Evolutionary conservation across 2,329 filamentous ascomycete genomes (phyloP).

Genomic region (Cladobotryum protrusum): DNA sequence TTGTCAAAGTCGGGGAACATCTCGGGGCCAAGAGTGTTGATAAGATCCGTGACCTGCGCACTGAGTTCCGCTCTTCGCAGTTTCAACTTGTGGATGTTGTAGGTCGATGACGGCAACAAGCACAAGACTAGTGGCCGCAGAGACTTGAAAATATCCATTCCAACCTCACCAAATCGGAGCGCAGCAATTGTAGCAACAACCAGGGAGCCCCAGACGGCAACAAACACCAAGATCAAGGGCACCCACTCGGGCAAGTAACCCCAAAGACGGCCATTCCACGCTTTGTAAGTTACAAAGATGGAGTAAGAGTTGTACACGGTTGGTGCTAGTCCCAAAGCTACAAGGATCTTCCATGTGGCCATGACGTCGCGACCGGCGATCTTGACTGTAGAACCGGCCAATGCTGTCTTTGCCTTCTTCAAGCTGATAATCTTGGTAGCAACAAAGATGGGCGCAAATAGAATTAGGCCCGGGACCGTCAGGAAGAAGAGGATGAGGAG

Average conservation of each 20-base stretch:
- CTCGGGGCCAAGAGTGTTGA: conserved; percentile 92
- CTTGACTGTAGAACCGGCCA: conserved; percentile 83
- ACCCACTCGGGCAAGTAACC: conserved; percentile 77
- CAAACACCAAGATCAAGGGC: conserved; percentile 69
- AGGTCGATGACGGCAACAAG: conserved; percentile 76
- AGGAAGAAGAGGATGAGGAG: conserved; percentile 69
- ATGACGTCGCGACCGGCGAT: conserved; percentile 84
- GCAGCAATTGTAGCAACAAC: conserved; percentile 86
- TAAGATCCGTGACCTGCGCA: conserved; percentile 77
- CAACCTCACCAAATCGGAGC: conserved; percentile 91
- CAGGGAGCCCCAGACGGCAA: conserved; percentile 73
- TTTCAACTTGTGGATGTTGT: conserved; percentile 74
- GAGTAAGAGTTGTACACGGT: conserved; percentile 79
- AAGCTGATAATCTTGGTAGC: conserved; percentile 76
- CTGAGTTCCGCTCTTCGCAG: conserved; percentile 67
- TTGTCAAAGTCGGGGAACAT: conserved; percentile 95
- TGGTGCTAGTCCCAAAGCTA: conserved; percentile 78
- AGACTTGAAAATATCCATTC: conserved; percentile 97
- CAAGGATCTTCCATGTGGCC: conserved; percentile 88
- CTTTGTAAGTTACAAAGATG: conserved; percentile 65
- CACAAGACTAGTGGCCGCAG: conserved; percentile 80
- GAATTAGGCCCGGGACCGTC: conserved; percentile 76
- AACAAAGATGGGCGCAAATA: conserved; percentile 86
- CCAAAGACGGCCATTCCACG: conserved; percentile 73
- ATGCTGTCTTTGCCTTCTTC: conserved; percentile 74